Percentiles rank a stretch among this genome's conserved stretches.
phyloP scores from a whole-genome alignment of 179 eudicot genomes.

The Carnegiea gigantea region DNA sequence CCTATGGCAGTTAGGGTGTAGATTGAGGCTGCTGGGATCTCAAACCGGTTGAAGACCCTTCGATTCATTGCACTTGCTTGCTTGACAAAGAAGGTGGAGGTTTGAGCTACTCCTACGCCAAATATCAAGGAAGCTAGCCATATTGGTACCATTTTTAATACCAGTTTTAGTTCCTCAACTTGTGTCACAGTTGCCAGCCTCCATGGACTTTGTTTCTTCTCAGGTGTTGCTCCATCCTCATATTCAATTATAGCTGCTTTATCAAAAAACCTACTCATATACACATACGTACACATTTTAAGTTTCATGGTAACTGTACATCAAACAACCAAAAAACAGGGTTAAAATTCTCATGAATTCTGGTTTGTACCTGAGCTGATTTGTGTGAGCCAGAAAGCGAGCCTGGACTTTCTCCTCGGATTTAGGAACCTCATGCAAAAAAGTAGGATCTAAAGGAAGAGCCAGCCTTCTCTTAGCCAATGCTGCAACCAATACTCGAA shows the following conservation, averaged over 20 bases:
- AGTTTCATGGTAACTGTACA: neutral
- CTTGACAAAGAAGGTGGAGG: constrained; percentile 61
- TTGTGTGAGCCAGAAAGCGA: constrained; percentile 58
- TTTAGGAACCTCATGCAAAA: constrained; percentile 51
- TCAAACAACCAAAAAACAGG: neutral
- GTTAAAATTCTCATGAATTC: neutral
- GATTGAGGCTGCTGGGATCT: constrained; percentile 59
- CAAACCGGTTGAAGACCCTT: constrained; percentile 32
- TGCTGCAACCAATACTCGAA: constrained; percentile 69
- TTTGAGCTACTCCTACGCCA: constrained; percentile 53
- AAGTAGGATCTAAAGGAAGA: constrained; percentile 39
- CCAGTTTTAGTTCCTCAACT: constrained; percentile 62
- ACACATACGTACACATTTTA: neutral
- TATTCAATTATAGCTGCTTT: constrained; percentile 57
- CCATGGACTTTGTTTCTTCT: constrained; percentile 46
- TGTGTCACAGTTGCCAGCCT: constrained; percentile 58
- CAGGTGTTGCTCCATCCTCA: constrained; percentile 1
- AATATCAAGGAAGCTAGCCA: constrained; percentile 56
- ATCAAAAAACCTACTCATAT: constrained; percentile 38
- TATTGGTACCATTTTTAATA: constrained; percentile 51
- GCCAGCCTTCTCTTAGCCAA: constrained; percentile 51
- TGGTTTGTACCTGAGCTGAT: constrained; percentile 47
- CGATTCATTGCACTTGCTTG: constrained; percentile 54
- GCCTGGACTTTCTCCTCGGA: constrained; percentile 31
- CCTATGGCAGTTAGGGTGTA: constrained; percentile 40